phyloP scores from a whole-genome alignment of 208 protist species.

The Trypanosomatidae sp. region DNA sequence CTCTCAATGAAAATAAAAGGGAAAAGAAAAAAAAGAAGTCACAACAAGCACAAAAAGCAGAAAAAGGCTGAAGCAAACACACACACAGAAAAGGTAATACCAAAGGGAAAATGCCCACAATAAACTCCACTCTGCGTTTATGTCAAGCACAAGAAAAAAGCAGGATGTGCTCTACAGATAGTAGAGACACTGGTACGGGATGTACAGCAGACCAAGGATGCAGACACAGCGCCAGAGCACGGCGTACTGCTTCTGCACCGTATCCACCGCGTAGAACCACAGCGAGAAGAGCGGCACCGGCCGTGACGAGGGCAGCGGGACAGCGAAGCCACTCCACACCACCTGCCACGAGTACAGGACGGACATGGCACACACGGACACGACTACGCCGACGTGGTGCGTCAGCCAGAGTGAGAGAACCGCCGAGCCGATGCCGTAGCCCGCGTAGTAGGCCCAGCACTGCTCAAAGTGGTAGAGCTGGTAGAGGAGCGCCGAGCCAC shows the following conservation, averaged over 20 bases:
- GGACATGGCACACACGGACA: constrained; percentile 44
- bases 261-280: constrained; percentile 46
- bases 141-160: too few species aligned
- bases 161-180: neutral
- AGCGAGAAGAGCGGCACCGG: constrained; percentile 44
- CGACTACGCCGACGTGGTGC: constrained; percentile 22
- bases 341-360: constrained; percentile 66
- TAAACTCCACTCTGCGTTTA: too few species aligned
- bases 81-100: too few species aligned
- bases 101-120: too few species aligned
- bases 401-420: constrained; percentile 36
- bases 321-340: constrained; percentile 43
- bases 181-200: neutral
- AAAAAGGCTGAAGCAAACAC: too few species aligned
- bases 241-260: constrained; percentile 17
- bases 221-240: constrained; percentile 27
- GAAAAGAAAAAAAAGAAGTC: too few species aligned
- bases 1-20: too few species aligned
- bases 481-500: constrained; percentile 23
- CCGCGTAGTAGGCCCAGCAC: constrained; percentile 61
- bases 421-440: constrained; percentile 47
- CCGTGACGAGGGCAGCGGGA: constrained; percentile 32
- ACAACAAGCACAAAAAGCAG: too few species aligned
- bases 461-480: constrained; percentile 59
- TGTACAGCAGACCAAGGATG: constrained; percentile 15